Evolutionary conservation across 306 rosid genomes (phyloP), one percentile per base, ranked within the genome.

Genomic region (Bauhinia variegata): DNA sequence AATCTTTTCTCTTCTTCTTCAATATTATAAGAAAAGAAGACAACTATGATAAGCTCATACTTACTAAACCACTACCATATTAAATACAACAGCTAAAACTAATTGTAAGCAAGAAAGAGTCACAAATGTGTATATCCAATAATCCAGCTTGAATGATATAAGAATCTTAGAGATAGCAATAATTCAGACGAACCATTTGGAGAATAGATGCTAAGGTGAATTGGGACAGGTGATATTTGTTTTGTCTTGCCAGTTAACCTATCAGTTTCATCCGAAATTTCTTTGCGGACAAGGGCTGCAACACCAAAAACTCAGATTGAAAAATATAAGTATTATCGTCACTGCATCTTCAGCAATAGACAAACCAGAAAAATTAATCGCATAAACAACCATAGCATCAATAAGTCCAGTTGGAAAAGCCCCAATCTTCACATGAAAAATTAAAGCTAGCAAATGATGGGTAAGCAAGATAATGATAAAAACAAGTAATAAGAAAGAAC

Each of bases 201-300:
- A 57, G 99, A 93, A 80, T 90, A 90, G 85, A 93, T 93, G 69
- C 99, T 93, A 56, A 93, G 97, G 79, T 93, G 99, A 73, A 93
- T 93, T 50, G 99, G 99, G 73, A 93, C 67, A 67, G 89, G 87
- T 75, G 99, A 93, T 56, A 93, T 93, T 76, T 84, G 91, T 75
- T 90, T 93, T 11, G 95, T 16, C 86, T 73, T 90, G 66, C 97
- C 99, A 0, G 96, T 93, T 18, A 90, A 51, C 75, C 99, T 81
- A 68, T 93, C 99, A 59, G 99, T 93, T 85, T 93, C 99, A 2
- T 93, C 96, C 75, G 85, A 88, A 80, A 93, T 93, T 80, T 93
- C 99, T 58, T 85, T 83, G 23, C 99, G 96, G 54, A 93, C 99
- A 47, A 67, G 5, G 16, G 88, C 99, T 93, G 84, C 79, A 70